Percentiles rank a stretch among this genome's conserved stretches.
Evolutionary conservation across 257 asterid genomes (phyloP).

Genomic region (Gentiana macrophylla): DNA sequence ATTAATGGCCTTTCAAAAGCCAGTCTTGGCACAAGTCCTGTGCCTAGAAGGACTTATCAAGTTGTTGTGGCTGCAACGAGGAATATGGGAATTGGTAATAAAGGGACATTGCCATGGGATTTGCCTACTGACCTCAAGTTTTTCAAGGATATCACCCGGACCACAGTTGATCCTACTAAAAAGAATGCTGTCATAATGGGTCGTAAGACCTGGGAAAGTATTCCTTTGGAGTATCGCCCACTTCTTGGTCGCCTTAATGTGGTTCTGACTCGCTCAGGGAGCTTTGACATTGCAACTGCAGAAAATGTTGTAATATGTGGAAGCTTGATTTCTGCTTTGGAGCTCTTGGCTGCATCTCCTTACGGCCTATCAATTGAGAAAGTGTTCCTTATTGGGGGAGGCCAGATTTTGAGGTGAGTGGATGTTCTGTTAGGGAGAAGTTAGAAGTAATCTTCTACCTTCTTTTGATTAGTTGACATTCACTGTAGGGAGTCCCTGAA

Average conservation of each 20-base stretch:
- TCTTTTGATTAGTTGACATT: conserved; percentile 3
- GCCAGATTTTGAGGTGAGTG: conserved; percentile 70
- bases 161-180: conserved; percentile 50
- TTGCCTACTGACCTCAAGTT: conserved; percentile 81
- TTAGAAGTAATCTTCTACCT: neutral
- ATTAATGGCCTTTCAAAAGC: conserved; percentile 28
- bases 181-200: conserved; percentile 96
- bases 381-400: conserved; percentile 92
- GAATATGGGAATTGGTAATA: conserved; percentile 88
- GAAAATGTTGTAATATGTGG: conserved; percentile 61
- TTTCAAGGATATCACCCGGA: conserved; percentile 68
- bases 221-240: conserved; percentile 68
- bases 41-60: conserved; percentile 54
- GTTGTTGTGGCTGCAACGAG: conserved; percentile 91
- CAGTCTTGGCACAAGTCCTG: conserved; percentile 15
- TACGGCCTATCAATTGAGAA: conserved; percentile 53
- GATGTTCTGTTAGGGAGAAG: conserved; percentile 1
- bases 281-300: conserved; percentile 33
- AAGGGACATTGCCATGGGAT: conserved; percentile 83
- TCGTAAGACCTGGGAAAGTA: conserved; percentile 97
- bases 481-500: conserved; percentile 75
- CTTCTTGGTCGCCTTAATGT: conserved; percentile 91
- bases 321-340: conserved; percentile 58
- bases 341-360: conserved; percentile 61
- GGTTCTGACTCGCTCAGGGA: conserved; percentile 70